Evolutionary conservation across 148 eudicot species (phyloP).

Genomic region (Amaranthus palmeri): DNA sequence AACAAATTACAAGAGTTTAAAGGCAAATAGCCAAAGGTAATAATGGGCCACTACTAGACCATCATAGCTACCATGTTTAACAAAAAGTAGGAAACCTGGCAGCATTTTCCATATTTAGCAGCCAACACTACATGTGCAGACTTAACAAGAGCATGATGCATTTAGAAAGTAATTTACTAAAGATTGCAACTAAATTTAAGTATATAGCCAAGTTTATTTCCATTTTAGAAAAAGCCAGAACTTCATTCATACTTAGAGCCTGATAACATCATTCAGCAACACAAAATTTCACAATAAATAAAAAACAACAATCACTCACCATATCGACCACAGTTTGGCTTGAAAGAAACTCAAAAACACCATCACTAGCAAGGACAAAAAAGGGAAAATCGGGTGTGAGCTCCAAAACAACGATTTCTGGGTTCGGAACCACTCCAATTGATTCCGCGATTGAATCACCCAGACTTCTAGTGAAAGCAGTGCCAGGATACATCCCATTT

Average conservation of each 20-base stretch:
- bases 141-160: neutral
- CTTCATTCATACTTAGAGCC: neutral
- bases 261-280: neutral
- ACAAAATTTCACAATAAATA: neutral
- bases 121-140: neutral
- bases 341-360: conserved; percentile 93
- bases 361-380: conserved; percentile 97
- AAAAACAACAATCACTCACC: conserved; percentile 52
- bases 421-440: conserved; percentile 86
- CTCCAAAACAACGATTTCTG: conserved; percentile 85
- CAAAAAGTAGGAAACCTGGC: neutral
- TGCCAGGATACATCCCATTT: conserved; percentile 98
- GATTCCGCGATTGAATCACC: conserved; percentile 98
- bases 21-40: neutral
- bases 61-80: neutral
- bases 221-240: neutral
- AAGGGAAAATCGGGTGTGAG: conserved; percentile 77
- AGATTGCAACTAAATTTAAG: neutral
- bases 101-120: neutral
- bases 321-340: conserved; percentile 97
- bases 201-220: neutral
- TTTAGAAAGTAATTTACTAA: neutral
- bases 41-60: neutral
- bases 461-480: conserved; percentile 91
- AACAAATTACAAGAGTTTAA: neutral